Evolutionary conservation across 495 filamentous ascomycete genomes (phyloP).

Genomic region (Sordaria brevicollis): DNA sequence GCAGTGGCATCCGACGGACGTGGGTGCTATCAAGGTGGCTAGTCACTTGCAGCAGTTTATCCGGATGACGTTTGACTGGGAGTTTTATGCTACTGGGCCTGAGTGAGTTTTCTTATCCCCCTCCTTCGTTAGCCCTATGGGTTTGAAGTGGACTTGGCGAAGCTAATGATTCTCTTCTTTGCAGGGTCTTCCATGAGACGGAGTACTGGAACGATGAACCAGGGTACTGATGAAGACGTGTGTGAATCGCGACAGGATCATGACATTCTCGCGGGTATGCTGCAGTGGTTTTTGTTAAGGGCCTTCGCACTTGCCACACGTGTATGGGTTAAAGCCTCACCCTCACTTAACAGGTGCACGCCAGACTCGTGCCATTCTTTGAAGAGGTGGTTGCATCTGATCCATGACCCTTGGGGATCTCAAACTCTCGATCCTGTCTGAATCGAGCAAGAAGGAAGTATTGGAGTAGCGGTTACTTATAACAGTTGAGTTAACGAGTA

Average conservation of each 20-base stretch:
- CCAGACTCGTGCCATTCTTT: too few species aligned
- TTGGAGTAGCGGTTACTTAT: too few species aligned
- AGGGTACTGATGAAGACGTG: conserved; percentile 24
- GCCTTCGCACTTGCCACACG: background rate
- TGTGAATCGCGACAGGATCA: too few species aligned
- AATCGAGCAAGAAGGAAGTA: too few species aligned
- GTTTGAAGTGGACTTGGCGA: background rate
- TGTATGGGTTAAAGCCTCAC: background rate
- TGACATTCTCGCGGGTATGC: background rate
- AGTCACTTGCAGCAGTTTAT: conserved; percentile 54
- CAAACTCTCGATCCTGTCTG: too few species aligned
- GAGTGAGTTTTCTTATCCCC: conserved; percentile 32
- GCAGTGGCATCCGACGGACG: conserved; percentile 53
- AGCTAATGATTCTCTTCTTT: background rate
- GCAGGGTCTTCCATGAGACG: conserved; percentile 49
- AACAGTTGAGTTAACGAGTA: too few species aligned
- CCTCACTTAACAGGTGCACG: background rate
- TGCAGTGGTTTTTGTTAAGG: background rate
- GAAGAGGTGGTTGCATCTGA: too few species aligned
- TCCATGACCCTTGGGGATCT: too few species aligned
- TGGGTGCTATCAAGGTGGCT: conserved; percentile 57
- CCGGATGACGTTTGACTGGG: conserved; percentile 45
- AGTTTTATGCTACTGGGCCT: conserved; percentile 46
- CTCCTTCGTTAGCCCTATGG: background rate
- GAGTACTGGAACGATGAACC: conserved; percentile 50